Base-by-base conservation (phyloP, 2,329 filamentous ascomycete species). In the Ophiostoma sp. region DNA sequence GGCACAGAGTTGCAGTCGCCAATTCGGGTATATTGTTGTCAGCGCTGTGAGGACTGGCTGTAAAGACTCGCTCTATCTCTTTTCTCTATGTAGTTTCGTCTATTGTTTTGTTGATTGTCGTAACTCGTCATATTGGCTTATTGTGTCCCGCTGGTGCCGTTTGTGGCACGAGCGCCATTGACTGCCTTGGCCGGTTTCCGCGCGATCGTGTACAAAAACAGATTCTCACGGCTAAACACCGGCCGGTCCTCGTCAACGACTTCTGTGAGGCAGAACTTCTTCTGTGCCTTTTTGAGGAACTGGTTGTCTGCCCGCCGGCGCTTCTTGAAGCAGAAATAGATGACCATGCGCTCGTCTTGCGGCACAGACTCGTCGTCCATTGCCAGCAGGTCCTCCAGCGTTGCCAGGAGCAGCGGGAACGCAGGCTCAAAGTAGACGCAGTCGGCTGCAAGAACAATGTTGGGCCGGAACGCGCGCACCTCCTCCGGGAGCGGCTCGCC, bases 351-450 rank as follows among this genome's bases (percentile, higher is more conserved):
- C 20, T 36, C 52, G 15, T 17, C 52, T 33, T n/a, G 52, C 11
- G 13, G 48, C 57, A 44, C 31, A 7, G 62, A 13, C 20, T 67
- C 68, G 48, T 64, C 68, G 52, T 90, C 93, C 62, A 93, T 85
- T 20, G 86, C 85, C 73, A 97, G 83, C 67, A 97, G 83, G 73
- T 91, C 88, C 71, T 86, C 83, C 74, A 98, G 81, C 6, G 94
- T 98, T 73, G 88, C 82, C 76, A 95, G 85, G 66, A 99, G 85
- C 44, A 97, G 83, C 39, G 94, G 94, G 77, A 98, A 98, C 0
- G 95, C 92, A 2, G 94, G 93, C 79, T 98, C 95, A 79, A 96
- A 96, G 82, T 98, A 99, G 67, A 97, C 93, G 80, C 94, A 98
- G 79, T 98, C 95, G 57, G 94, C 94, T 3, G 95, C 95, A n/a